Conservation (phyloP, 2,329 filamentous ascomycete genomes). For the Chaetomium olivaceum region DNA sequence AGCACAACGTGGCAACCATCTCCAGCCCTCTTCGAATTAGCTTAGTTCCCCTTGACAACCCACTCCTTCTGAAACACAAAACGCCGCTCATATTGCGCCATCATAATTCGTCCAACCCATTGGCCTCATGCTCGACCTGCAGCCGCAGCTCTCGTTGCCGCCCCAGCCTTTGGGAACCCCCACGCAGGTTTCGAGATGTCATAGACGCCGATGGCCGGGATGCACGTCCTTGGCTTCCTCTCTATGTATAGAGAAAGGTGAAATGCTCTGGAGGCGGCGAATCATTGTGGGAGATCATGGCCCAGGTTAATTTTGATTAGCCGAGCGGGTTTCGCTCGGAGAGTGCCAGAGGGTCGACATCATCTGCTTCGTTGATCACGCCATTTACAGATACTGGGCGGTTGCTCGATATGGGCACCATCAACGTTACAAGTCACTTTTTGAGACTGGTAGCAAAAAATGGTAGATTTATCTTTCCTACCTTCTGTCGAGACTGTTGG, state of each 20-base stretch:
- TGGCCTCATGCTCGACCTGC: slow-evolving; percentile 1
- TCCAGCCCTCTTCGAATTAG: not conserved
- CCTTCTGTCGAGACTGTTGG: too few relatives aligned
- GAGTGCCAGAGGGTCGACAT: slow-evolving; percentile 17
- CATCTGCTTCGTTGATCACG: slow-evolving; percentile 28
- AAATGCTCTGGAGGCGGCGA: not conserved
- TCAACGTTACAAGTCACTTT: not conserved
- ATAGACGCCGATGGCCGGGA: not conserved
- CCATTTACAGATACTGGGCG: slow-evolving; percentile 17
- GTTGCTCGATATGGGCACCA: not conserved
- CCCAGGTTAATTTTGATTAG: not conserved
- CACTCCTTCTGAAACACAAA: slow-evolving; percentile 20
- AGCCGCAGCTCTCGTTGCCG: not conserved
- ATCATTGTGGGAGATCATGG: not conserved
- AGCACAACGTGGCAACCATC: not conserved
- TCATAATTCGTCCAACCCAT: slow-evolving; percentile 18
- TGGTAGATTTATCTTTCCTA: not conserved
- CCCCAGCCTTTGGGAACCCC: not conserved
- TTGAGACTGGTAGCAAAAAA: not conserved
- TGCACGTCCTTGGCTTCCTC: not conserved
- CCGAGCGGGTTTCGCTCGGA: not conserved
- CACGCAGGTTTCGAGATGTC: slow-evolving; percentile 5
- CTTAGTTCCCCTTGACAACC: not conserved
- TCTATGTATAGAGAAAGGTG: not conserved
- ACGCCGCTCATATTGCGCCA: slow-evolving; percentile 27